Evolutionary conservation across 805 yeast genomes (phyloP), one percentile per base, ranked within the genome.

Genomic region (Tetrapisispora taiwanensis): DNA sequence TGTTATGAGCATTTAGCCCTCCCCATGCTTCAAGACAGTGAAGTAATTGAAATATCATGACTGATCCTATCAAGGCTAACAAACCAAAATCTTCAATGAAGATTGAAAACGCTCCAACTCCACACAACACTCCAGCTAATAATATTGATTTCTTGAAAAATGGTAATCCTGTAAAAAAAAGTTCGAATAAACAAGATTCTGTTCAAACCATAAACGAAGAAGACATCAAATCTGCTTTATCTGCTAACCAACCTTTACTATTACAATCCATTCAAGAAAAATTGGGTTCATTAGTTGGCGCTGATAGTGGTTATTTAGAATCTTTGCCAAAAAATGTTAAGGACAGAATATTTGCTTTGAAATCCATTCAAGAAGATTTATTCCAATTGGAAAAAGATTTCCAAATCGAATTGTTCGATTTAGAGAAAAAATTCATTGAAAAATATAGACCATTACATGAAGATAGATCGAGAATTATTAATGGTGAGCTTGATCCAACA

Each of bases 121-220:
- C 98, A 5, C 98, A 92, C 62, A 92, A 92, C 73, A 92, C 98
- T 1, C 98, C 98, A 14, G 85, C 97, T 3, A 79, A 90, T 30
- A 84, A 82, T 31, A 73, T 86, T 35, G 79, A 78, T 48, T 84
- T 79, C 59, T 69, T 87, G 63, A 78, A 75, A 60, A 70, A 73
- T 45, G 73, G 72, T 41, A 73, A 77, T 52, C 78, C 76, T 19
- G 79, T 81, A 18, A 41, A 42, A 22, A 41, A 37, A 14, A 34
- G 17, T 61, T 63, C 31, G 5, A 22, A 18, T 18, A 43, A 45
- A 8, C 43, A 39, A 14, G 27, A 17, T 10, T 69, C 79, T 41
- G 79, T 86, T 24, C 66, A 71, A 42, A 86, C 95, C 36, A 85
- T 85, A 58, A 74, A 72, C 51, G 95, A 88, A 61, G 84, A 78